These are phyloP conservation scores for Nemania sp. DNA, from an alignment of 2,329 filamentous ascomycete genomes.

Conservation along the genomic window DNA sequence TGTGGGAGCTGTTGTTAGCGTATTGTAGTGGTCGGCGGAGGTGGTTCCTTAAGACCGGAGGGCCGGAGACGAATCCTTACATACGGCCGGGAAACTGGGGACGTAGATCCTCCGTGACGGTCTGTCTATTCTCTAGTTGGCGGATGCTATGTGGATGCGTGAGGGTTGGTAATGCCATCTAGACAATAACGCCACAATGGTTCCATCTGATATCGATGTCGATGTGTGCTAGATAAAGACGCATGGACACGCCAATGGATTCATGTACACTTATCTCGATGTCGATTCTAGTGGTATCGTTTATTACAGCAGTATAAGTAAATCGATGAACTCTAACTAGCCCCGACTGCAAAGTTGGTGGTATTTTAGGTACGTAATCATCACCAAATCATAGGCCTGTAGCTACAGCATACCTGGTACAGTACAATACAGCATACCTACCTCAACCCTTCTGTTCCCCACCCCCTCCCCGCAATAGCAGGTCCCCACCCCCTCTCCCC, in stretches of 20 bases:
- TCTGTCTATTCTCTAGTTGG: conserved; percentile 26
- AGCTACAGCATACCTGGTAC: neutral
- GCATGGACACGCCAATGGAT: neutral
- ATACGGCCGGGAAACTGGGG: too few species aligned
- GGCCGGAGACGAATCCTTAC: neutral
- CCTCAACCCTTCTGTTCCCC: neutral
- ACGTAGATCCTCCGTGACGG: too few species aligned
- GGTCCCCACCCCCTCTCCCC: neutral
- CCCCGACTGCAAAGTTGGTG: too few species aligned
- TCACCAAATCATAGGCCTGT: neutral
- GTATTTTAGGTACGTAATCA: neutral
- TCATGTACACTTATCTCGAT: neutral
- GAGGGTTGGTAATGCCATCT: too few species aligned
- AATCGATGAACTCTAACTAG: neutral
- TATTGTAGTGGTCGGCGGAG: conserved; percentile 25
- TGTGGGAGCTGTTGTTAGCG: too few species aligned
- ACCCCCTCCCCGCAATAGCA: conserved; percentile 17
- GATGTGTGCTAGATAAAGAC: too few species aligned
- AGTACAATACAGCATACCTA: conserved; percentile 5
- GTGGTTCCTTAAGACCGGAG: conserved; percentile 19
- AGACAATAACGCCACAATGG: too few species aligned
- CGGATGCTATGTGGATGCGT: too few species aligned
- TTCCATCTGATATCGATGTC: too few species aligned
- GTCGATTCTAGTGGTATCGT: neutral
- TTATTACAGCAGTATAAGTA: neutral